Conservation (phyloP, 352 stramenopile genomes). For the Discostella stelligera region DNA sequence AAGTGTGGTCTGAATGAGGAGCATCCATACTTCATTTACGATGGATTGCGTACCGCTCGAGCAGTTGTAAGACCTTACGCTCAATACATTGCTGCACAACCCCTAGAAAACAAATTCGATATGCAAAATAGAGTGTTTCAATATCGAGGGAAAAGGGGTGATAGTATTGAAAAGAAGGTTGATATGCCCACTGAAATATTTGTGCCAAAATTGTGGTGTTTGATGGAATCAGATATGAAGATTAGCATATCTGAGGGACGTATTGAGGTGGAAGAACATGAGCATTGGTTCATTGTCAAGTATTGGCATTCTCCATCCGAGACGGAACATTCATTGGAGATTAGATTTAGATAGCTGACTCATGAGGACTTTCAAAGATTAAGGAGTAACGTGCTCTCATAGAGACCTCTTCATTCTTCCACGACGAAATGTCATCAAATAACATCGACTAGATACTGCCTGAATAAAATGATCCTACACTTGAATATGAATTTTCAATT, state of each 20-base stretch:
- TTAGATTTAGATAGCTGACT: background rate
- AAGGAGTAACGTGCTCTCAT: too few species aligned
- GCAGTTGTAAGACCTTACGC: conserved; percentile 50
- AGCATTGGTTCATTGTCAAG: conserved; percentile 36
- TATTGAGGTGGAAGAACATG: conserved; percentile 44
- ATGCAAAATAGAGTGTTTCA: conserved; percentile 39
- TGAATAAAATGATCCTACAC: too few species aligned
- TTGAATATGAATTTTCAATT: too few species aligned
- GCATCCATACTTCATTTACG: conserved; percentile 40
- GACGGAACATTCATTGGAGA: conserved; percentile 10
- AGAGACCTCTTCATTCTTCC: too few species aligned
- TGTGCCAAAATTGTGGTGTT: conserved; percentile 51
- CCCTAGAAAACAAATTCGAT: conserved; percentile 42
- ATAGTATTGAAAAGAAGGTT: conserved; percentile 17
- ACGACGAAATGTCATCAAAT: too few species aligned
- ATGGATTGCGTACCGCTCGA: conserved; percentile 36
- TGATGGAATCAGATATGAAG: conserved; percentile 23
- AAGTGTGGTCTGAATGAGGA: conserved; percentile 18
- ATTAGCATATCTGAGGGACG: conserved; percentile 30
- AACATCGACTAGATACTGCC: too few species aligned
- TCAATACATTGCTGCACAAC: conserved; percentile 29
- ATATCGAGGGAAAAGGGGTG: conserved; percentile 25
- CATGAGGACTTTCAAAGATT: background rate
- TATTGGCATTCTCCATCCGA: conserved; percentile 21
- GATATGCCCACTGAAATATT: conserved; percentile 50